Base-by-base conservation (phyloP, 352 stramenopile genomes). In the Phytopythium aichiense region DNA sequence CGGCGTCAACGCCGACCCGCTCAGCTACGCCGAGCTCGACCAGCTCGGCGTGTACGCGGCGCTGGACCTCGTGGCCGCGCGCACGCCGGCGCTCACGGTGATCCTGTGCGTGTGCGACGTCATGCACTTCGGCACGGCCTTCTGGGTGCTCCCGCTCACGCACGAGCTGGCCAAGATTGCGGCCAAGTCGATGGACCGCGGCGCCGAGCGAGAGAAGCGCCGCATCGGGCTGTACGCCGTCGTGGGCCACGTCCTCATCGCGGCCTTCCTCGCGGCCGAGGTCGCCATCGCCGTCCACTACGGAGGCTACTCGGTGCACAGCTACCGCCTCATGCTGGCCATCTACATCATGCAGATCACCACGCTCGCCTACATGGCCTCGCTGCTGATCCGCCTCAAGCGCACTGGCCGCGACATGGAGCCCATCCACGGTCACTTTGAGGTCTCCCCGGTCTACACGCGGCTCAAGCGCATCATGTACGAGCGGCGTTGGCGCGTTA, bases 161-260 rank as follows among this genome's bases (percentile, higher is more conserved):
- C 82, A 87, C 62, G 82, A 91, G 35, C 61, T 91, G n/a, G 76
- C 65, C 12, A 72, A 76, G 45, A 79, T 91, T 46, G 82, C 74
- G 13, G 59, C 63, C 20, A 85, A 75, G 33, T 77, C 78, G 3
- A 91, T 91, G 82, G 82, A 91, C 48, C 65, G 82, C 40, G 82
- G 82, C 3, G 58, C 62, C 7, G 37, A 25, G 2, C 77, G 76
- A 28, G 82, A 91, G 56, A 50, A 70, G 22, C 61, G 55, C 4
- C 70, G 73, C 22, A 86, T 88, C 60, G 58, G 64, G 1, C 43
- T 70, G 31, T 89, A 89, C 63, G 55, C 60, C 7, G 4, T 68
- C 20, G 37, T 66, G 2, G 72, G 72, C 8, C 72, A 84, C 48
- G 38, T 56, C 1, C 40, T 72, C 0, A 70, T 86, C 43, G 56